A percentile compares a stretch with the other conserved stretches of the same genome.
Conservation (phyloP, 148 eudicot species). For the Euryodendron excelsum region DNA sequence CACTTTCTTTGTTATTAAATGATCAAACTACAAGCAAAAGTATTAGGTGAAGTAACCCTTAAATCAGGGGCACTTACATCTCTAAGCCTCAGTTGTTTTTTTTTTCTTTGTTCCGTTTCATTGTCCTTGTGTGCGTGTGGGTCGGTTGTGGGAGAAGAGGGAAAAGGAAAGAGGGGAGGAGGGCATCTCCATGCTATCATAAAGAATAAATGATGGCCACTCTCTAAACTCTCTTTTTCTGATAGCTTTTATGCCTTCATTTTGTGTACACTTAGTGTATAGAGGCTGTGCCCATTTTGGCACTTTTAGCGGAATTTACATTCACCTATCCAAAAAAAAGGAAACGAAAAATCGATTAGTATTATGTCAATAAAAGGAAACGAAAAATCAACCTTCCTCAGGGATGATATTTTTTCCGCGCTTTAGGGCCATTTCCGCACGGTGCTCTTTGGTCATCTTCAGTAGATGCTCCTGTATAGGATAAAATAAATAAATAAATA, state of each 20-base stretch:
- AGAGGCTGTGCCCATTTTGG: neutral
- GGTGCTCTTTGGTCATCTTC: conserved; percentile 76
- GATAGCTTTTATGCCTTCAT: neutral
- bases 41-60: no score
- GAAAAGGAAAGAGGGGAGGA: no score
- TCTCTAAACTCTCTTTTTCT: neutral
- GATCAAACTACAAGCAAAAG: no score
- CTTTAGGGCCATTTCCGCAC: conserved; percentile 76
- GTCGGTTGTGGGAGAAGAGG: no score
- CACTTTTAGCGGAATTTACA: neutral
- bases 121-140: no score
- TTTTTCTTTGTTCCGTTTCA: no score
- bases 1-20: no score
- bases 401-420: conserved; percentile 59
- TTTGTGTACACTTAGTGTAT: no score
- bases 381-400: conserved; percentile 54
- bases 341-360: neutral
- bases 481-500: no score
- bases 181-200: no score
- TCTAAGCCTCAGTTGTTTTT: no score
- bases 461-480: conserved; percentile 70
- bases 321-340: conserved; percentile 3
- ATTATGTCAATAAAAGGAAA: conserved; percentile 3
- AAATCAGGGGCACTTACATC: no score
- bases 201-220: neutral